These are phyloP conservation scores for Phaeomoniella chlamydospora DNA, from an alignment of 2,329 filamentous ascomycete species.

Conservation along the genomic window DNA sequence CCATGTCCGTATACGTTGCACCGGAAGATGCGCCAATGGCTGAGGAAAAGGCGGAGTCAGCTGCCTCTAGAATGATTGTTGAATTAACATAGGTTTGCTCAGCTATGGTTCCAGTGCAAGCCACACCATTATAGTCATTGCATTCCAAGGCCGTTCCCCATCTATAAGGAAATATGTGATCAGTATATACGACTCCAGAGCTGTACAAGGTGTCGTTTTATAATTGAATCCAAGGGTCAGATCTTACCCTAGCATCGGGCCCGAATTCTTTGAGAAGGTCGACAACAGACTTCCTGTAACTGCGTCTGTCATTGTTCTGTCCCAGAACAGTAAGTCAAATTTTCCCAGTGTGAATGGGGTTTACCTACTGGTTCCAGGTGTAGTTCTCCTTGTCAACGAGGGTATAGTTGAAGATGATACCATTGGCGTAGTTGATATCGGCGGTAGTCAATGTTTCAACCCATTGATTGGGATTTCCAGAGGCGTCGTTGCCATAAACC, in stretches of 20 bases:
- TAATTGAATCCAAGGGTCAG: too few species aligned
- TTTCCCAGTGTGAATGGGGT: background rate
- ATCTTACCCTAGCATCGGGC: slow-evolving; percentile 9
- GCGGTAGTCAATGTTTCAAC: slow-evolving; percentile 10
- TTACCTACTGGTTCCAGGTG: slow-evolving; percentile 8
- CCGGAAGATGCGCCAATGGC: background rate
- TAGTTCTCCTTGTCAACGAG: slow-evolving; percentile 11
- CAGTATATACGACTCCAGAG: background rate
- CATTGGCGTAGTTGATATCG: slow-evolving; percentile 10
- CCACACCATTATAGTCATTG: background rate
- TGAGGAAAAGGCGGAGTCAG: background rate
- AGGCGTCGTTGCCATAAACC: background rate
- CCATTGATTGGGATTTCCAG: background rate
- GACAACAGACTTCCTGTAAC: slow-evolving; percentile 9
- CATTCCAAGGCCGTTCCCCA: background rate
- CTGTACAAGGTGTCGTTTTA: too few species aligned
- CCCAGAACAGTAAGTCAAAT: background rate
- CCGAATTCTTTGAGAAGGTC: slow-evolving; percentile 10
- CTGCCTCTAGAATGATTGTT: background rate
- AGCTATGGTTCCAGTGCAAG: slow-evolving; percentile 1
- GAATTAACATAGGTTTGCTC: background rate
- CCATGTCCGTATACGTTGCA: slow-evolving; percentile 15
- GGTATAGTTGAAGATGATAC: slow-evolving; percentile 13
- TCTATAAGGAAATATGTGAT: background rate
- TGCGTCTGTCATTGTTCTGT: background rate